Evolutionary conservation across 768 basidiomycete species (phyloP), one percentile per base, ranked within the genome.

Genomic region (Pleurotus cornucopiae): DNA sequence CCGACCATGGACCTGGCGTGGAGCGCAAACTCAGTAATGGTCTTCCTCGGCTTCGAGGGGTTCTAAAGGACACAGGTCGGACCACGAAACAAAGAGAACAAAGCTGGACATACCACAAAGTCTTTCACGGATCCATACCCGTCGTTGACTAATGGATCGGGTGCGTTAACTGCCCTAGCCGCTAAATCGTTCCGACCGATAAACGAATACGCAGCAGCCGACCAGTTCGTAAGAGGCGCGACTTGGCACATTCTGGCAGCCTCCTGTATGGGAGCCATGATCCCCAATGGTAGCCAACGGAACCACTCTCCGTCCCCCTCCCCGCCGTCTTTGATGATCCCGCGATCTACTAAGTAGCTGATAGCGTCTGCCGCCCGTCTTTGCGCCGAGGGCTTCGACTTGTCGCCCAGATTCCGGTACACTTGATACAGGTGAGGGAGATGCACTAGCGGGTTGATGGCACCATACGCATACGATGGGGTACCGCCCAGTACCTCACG

Each of bases 181-280:
- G 88, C 87, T 14, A 93, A 74, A 66, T 95, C 93, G 57, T 84
- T 80, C 21, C 92, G 74, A 2, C 86, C 87, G 56, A 93, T 79
- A 2, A 89, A 76, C 5, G 76, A 71, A 68, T 91, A 94, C 12
- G 84, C 80, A 11, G 75, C 75, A n/a, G 79, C 59, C 0, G 85
- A 78, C 93, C 92, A 94, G 59, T 85, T 78, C 3, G 78, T 75
- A 1, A 87, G 84, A 2, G 95, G 91, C 0, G 84, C 79, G 5
- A 88, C 69, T 65, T 96, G 94, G 58, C 91, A 93, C 6, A 87
- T 85, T 58, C 92, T 73, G n/a, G 89, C 76, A 1, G 89, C 91
- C 67, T 98, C 97, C 53, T 87, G 74, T 4, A 98, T 71, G 1
- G 96, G 95, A 0, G 86, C 79, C 1, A 86, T 81, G 25, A 91